Conservation (phyloP, 805 yeast genomes). For the Metschnikowia cerradonensis region DNA sequence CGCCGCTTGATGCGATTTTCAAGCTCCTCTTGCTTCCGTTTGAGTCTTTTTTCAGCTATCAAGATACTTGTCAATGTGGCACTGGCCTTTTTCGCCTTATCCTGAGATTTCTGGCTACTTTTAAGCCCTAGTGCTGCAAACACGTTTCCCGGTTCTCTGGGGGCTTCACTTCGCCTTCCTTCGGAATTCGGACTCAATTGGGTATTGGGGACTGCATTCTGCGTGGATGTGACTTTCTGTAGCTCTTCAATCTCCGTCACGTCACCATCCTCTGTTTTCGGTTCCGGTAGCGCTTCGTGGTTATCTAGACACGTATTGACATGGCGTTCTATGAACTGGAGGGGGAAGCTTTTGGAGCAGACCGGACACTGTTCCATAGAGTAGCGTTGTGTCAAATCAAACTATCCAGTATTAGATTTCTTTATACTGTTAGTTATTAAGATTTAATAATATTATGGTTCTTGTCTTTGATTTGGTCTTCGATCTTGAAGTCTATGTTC, state of each 20-base stretch:
- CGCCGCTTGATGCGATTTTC: constrained; percentile 9
- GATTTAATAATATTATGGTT: too few relatives aligned
- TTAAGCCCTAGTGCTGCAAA: constrained; percentile 35
- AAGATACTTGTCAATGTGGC: constrained; percentile 33
- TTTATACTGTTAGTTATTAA: too few relatives aligned
- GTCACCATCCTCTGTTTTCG: neutral
- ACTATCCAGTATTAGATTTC: too few relatives aligned
- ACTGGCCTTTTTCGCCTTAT: constrained; percentile 20
- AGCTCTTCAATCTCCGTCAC: neutral
- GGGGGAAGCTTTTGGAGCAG: constrained; percentile 25
- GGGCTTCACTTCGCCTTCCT: neutral
- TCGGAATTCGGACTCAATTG: neutral
- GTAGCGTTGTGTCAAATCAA: too few relatives aligned
- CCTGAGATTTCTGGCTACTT: constrained; percentile 22
- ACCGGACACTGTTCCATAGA: constrained; percentile 30
- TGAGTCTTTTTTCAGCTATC: constrained; percentile 31
- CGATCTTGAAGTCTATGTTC: neutral
- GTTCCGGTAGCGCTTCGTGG: constrained; percentile 15
- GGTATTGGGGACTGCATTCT: neutral
- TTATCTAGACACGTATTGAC: constrained; percentile 39
- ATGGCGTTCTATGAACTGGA: constrained; percentile 31
- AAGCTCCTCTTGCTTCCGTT: constrained; percentile 17
- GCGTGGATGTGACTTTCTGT: neutral
- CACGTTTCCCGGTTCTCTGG: constrained; percentile 18
- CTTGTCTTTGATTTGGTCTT: too few relatives aligned